Evolutionary conservation across 495 filamentous ascomycete species (phyloP), one percentile per base, ranked within the genome.

Genomic region (Choiromyces venosus): DNA sequence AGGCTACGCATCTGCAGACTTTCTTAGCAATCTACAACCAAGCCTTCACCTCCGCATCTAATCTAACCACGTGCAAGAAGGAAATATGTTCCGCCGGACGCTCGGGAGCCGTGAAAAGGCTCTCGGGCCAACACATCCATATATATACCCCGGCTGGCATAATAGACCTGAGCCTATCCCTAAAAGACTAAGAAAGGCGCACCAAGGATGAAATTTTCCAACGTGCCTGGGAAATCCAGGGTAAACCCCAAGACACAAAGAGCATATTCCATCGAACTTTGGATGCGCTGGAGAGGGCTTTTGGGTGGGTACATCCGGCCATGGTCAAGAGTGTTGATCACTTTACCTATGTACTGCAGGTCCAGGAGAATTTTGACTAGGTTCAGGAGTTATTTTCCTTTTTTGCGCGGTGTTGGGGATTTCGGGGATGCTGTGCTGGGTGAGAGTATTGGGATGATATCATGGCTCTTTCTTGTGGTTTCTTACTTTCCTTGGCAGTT

Each of bases 161-260:
- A n/a, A n/a, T n/a, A n/a, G n/a, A n/a, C n/a, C n/a, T 75, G 18
- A 71, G 69, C 19, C 21, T 70, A 16, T 36, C 73, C 10, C 56
- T 79, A 19, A 35, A 70, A 18, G 68, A 76, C 37, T 69, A 82
- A 46, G 81, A 81, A n/a, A 70, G 74, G 46, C 73, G 81, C 42
- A 68, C 74, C 61, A 67, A 69, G 16, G 69, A 71, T 18, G 70
- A 82, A 64, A 76, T 72, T 66, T 73, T 71, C 56, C 67, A 73
- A 64, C 67, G 71, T 61, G 71, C 71, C 18, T 33, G 69, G 25
- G 19, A 35, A 29, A 67, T 66, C 37, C 66, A 67, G 37, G 76
- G 68, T 36, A 67, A 69, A 61, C 67, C 66, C 61, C 71, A 72
- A n/a, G 56, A 81, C 65, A 79, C n/a, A n/a, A n/a, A n/a, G n/a